Percentiles rank a stretch among this genome's conserved stretches.
Conservation (phyloP, 169 alveolate genomes). For the Plasmodium gallinaceum region DNA sequence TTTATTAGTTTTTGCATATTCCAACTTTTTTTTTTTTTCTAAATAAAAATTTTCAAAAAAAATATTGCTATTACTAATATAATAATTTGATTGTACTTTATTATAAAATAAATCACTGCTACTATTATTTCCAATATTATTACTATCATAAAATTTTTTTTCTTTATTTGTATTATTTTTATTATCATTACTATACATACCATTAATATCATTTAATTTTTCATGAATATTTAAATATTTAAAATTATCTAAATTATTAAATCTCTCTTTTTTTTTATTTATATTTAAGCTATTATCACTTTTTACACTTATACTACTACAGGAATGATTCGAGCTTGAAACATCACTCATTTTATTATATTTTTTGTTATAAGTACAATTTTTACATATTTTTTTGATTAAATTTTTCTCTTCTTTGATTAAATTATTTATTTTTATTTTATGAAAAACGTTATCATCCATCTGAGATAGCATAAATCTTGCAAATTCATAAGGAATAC, state of each 20-base stretch:
- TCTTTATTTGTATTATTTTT: background rate
- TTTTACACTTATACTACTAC: conserved; percentile 26
- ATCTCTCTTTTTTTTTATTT: background rate
- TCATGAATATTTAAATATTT: conserved; percentile 34
- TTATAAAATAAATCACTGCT: conserved; percentile 45
- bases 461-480: conserved; percentile 51
- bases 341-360: background rate
- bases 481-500: conserved; percentile 72
- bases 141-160: conserved; percentile 40
- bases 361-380: conserved; percentile 1
- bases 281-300: conserved; percentile 19
- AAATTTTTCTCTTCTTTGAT: conserved; percentile 65
- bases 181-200: background rate
- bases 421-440: conserved; percentile 57
- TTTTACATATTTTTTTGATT: conserved; percentile 40
- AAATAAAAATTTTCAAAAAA: conserved; percentile 6
- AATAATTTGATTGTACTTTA: background rate
- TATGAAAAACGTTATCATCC: conserved; percentile 22
- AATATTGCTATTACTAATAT: conserved; percentile 15
- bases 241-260: background rate
- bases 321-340: conserved; percentile 10
- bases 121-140: conserved; percentile 19
- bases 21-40: background rate
- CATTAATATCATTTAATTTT: conserved; percentile 15
- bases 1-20: background rate